phyloP scores from a whole-genome alignment of 257 asterid species.

The Fraxinus anomala region DNA sequence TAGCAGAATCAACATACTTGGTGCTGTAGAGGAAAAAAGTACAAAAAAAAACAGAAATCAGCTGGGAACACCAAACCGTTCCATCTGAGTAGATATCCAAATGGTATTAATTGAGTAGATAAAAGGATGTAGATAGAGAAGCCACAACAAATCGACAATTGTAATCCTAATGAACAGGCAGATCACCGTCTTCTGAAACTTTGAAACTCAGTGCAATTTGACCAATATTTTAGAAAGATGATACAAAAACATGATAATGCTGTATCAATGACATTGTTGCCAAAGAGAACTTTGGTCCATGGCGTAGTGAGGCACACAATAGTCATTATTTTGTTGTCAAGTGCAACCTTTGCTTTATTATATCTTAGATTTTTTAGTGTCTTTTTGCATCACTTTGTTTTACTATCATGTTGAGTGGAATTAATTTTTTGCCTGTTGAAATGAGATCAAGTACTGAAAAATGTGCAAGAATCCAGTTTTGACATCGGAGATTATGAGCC shows the following conservation, averaged over 20 bases:
- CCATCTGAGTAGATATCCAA: background rate
- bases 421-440: background rate
- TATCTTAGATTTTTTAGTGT: background rate
- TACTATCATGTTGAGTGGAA: background rate
- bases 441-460: background rate
- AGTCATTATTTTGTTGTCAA: background rate
- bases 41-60: conserved; percentile 4
- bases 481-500: background rate
- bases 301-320: background rate
- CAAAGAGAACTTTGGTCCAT: background rate
- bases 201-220: conserved; percentile 1
- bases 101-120: conserved; percentile 6
- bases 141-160: background rate
- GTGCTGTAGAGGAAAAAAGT: conserved; percentile 15
- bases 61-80: conserved; percentile 17
- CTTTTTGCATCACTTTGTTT: background rate
- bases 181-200: conserved; percentile 10
- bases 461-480: background rate
- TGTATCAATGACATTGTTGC: background rate
- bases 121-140: conserved; percentile 5
- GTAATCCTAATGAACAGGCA: conserved; percentile 17
- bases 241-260: background rate
- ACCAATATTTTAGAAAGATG: conserved; percentile 1
- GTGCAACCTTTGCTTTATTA: background rate
- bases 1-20: conserved; percentile 2